A percentile compares a stretch with the other conserved stretches of the same genome.
These are phyloP conservation scores for Centrapalus pauciflorus DNA, from an alignment of 129 eudicot species.

Conservation along the genomic window DNA sequence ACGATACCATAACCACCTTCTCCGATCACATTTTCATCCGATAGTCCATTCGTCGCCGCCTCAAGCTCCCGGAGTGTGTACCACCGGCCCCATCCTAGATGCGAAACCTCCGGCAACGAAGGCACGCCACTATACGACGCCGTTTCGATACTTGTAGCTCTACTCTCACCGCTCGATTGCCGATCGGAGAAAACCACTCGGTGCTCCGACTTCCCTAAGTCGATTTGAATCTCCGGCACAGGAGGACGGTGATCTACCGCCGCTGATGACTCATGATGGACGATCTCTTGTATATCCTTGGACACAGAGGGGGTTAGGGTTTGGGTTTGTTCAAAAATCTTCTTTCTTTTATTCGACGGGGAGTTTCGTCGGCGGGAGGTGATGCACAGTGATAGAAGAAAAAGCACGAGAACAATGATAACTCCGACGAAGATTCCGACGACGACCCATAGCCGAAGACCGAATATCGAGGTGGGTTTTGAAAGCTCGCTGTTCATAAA, in stretches of 20 bases:
- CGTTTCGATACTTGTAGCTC: conserved; percentile 47
- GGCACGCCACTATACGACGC: conserved; percentile 51
- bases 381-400: conserved; percentile 59
- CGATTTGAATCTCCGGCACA: conserved; percentile 72
- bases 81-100: conserved; percentile 93
- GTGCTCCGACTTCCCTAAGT: conserved; percentile 72
- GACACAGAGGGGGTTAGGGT: conserved; percentile 48
- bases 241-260: conserved; percentile 22
- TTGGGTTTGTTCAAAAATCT: conserved; percentile 3
- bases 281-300: conserved; percentile 71
- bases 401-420: conserved; percentile 55
- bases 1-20: conserved; percentile 92
- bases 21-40: conserved; percentile 78
- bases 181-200: conserved; percentile 62
- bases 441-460: conserved; percentile 64
- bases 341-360: conserved; percentile 9
- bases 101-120: conserved; percentile 74
- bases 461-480: conserved; percentile 73
- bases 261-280: conserved; percentile 32
- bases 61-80: conserved; percentile 83
- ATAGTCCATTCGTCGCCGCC: conserved; percentile 65
- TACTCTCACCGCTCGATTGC: conserved; percentile 72
- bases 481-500: conserved; percentile 66
- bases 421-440: conserved; percentile 77
- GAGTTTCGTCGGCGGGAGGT: conserved; percentile 50